Evolutionary conservation across 805 yeast species (phyloP).

Genomic region (Diddensiella santjacobensis): DNA sequence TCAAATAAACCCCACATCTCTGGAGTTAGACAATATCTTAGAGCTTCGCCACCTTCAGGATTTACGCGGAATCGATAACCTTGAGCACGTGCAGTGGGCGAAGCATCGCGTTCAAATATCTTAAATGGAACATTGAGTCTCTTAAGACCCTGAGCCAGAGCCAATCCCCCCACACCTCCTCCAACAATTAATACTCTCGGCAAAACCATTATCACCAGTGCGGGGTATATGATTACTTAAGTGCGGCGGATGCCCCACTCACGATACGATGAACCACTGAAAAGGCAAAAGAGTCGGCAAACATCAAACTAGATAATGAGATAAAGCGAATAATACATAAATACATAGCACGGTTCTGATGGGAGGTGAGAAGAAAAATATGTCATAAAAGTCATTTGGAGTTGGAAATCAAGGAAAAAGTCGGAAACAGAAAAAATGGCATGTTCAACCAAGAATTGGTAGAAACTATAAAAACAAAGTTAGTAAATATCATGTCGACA

Average conservation of each 20-base stretch:
- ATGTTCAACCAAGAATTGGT: slow-evolving; percentile 12
- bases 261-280: too few species aligned
- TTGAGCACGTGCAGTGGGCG: not conserved
- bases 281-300: too few species aligned
- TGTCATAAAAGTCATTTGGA: too few species aligned
- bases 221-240: too few species aligned
- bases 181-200: not conserved
- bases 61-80: not conserved
- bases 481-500: not conserved
- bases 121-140: not conserved
- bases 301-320: too few species aligned
- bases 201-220: not conserved
- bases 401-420: too few species aligned
- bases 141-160: not conserved
- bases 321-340: too few species aligned
- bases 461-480: slow-evolving; percentile 12
- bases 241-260: too few species aligned
- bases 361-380: too few species aligned
- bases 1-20: not conserved
- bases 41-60: slow-evolving; percentile 1
- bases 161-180: not conserved
- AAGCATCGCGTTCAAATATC: slow-evolving; percentile 2
- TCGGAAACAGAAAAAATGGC: too few species aligned
- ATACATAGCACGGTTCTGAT: too few species aligned
- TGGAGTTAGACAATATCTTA: not conserved